A percentile compares a stretch with the other conserved stretches of the same genome.
Conservation (phyloP, 2,329 filamentous ascomycete genomes). For the Dothistroma septosporum region DNA sequence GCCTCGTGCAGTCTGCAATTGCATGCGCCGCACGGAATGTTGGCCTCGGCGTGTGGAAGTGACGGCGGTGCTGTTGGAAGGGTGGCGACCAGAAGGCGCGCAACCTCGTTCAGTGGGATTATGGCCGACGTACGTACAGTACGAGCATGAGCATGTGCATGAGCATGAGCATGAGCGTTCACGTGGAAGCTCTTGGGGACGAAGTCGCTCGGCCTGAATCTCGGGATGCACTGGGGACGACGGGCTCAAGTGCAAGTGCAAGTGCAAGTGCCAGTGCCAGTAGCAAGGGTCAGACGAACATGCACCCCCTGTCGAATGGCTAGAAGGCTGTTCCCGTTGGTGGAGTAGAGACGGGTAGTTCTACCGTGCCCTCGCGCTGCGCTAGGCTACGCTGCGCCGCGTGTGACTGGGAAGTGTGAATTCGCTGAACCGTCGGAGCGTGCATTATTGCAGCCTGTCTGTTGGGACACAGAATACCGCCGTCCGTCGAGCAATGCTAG, state of each 20-base stretch:
- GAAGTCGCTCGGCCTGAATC: not conserved
- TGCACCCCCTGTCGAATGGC: too few species aligned
- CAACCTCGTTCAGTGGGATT: not conserved
- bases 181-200: not conserved
- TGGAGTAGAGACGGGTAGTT: not conserved
- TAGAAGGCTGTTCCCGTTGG: not conserved
- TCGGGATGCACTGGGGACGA: not conserved
- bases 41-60: not conserved
- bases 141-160: not conserved
- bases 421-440: not conserved
- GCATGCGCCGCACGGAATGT: constrained; percentile 1
- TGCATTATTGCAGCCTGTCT: not conserved
- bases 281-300: not conserved
- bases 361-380: not conserved
- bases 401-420: too few species aligned
- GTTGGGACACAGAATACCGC: too few species aligned
- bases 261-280: too few species aligned
- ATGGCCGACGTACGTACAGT: not conserved
- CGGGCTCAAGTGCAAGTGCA: not conserved
- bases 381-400: too few species aligned
- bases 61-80: not conserved
- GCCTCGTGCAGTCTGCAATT: constrained; percentile 2
- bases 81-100: not conserved
- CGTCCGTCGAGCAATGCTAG: not conserved
- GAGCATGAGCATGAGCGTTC: not conserved